These are phyloP conservation scores for Diaporthe nobilis DNA, from an alignment of 2,329 filamentous ascomycete species.

Conservation along the genomic window DNA sequence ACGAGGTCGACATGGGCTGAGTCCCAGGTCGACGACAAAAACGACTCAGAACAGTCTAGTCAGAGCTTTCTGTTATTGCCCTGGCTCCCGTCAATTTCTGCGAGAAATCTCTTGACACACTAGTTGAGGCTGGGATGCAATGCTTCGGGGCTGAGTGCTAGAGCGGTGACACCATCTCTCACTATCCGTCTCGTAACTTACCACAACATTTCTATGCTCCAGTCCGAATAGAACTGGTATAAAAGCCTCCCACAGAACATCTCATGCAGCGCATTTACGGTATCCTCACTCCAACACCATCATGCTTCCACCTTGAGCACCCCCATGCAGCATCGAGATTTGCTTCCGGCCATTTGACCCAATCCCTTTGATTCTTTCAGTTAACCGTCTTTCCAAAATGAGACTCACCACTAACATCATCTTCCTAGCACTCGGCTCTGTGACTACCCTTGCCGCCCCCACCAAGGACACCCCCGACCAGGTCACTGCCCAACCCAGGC, in stretches of 20 bases:
- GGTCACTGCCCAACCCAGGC: background rate
- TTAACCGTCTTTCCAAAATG: background rate
- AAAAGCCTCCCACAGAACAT: background rate
- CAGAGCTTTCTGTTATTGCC: too few species aligned
- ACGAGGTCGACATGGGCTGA: too few species aligned
- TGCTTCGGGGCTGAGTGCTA: background rate
- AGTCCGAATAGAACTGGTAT: background rate
- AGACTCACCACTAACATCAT: background rate
- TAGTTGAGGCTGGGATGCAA: background rate
- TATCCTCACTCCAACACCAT: background rate
- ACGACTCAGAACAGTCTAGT: too few species aligned
- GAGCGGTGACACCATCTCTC: background rate
- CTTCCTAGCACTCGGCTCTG: background rate
- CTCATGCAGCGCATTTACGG: background rate
- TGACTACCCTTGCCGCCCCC: background rate
- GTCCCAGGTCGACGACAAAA: too few species aligned
- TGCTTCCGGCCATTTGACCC: background rate
- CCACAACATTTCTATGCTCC: background rate
- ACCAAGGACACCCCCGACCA: background rate
- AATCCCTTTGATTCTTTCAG: background rate
- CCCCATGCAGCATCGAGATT: background rate
- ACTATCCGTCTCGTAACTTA: background rate
- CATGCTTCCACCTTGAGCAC: background rate
- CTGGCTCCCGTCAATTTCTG: too few species aligned
- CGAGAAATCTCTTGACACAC: background rate